Conservation (phyloP, 305 asterid genomes). For the Galium porrigens region DNA sequence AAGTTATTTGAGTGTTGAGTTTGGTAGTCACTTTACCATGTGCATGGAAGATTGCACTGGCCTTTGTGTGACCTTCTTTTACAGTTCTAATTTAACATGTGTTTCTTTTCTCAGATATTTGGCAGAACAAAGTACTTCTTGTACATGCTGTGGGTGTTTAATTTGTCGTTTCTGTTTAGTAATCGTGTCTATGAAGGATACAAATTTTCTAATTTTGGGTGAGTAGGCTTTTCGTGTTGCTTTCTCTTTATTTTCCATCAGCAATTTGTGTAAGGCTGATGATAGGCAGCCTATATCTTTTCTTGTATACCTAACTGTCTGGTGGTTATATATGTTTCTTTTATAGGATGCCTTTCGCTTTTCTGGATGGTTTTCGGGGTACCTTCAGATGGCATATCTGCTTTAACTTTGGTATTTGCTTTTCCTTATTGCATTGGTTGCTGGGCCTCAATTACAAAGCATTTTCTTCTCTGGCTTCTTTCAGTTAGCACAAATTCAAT, state of each 20-base stretch:
- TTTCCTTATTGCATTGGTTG: slow-evolving; percentile 14
- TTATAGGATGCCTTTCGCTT: slow-evolving; percentile 52
- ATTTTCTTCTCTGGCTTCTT: neutral
- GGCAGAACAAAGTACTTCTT: slow-evolving; percentile 68
- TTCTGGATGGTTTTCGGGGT: slow-evolving; percentile 72
- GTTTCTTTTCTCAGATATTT: slow-evolving; percentile 53
- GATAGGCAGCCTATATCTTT: slow-evolving; percentile 10
- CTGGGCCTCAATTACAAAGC: neutral
- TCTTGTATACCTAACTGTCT: slow-evolving; percentile 10
- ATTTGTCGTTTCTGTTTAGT: slow-evolving; percentile 58
- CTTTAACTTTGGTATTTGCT: slow-evolving; percentile 73
- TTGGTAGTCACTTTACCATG: neutral
- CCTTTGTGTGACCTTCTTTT: slow-evolving; percentile 23
- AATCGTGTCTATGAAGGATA: slow-evolving; percentile 89
- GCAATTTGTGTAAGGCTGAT: neutral
- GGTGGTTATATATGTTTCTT: slow-evolving; percentile 18
- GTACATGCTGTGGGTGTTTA: slow-evolving; percentile 56
- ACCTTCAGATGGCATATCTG: slow-evolving; percentile 98
- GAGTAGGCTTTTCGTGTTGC: slow-evolving; percentile 10
- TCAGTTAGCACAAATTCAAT: neutral
- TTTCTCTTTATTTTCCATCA: neutral
- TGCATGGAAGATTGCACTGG: neutral
- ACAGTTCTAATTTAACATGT: slow-evolving; percentile 34
- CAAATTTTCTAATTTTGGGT: slow-evolving; percentile 77
- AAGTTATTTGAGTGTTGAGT: slow-evolving; percentile 16